phyloP scores from a whole-genome alignment of 2,329 filamentous ascomycete genomes.

The Domatiomyces catenatus region DNA sequence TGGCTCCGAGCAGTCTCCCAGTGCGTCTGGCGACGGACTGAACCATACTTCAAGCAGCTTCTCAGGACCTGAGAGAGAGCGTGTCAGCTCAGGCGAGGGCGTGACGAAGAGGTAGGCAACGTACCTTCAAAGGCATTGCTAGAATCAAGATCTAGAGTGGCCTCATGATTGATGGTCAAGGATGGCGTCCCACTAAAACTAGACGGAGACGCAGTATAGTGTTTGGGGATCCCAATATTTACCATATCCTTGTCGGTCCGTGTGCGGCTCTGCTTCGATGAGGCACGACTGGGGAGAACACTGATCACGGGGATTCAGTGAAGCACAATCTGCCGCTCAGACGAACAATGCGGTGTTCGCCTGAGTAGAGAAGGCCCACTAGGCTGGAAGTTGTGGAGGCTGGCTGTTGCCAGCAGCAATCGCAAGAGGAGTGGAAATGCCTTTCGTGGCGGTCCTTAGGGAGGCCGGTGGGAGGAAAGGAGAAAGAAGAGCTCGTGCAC shows the following conservation, averaged over 20 bases:
- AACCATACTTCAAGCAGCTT: conserved; percentile 99
- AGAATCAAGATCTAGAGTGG: conserved; percentile 82
- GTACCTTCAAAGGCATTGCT: conserved; percentile 88
- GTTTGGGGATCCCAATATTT: conserved; percentile 60
- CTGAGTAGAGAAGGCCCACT: conserved; percentile 96
- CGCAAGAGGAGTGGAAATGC: conserved; percentile 36
- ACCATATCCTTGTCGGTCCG: conserved; percentile 53
- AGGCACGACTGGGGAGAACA: conserved; percentile 5
- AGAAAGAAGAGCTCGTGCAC: conserved; percentile 67
- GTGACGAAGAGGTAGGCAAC: conserved; percentile 8
- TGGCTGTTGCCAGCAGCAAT: conserved; percentile 75
- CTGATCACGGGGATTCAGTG: conserved; percentile 39
- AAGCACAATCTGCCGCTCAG: conserved; percentile 97
- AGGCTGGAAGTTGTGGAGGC: conserved; percentile 47
- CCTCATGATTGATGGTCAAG: conserved; percentile 92
- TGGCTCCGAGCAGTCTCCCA: conserved; percentile 55
- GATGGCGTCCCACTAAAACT: conserved; percentile 65
- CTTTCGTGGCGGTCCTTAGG: conserved; percentile 62
- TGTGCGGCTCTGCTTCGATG: neutral
- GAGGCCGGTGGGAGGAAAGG: conserved; percentile 71
- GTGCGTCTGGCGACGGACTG: conserved; percentile 56
- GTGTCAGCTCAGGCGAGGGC: neutral
- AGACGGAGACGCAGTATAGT: conserved; percentile 71
- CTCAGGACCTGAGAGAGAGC: conserved; percentile 57
- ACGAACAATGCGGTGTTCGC: conserved; percentile 87